Base-by-base conservation (phyloP, 306 rosid species). In the Alnus glutinosa region DNA sequence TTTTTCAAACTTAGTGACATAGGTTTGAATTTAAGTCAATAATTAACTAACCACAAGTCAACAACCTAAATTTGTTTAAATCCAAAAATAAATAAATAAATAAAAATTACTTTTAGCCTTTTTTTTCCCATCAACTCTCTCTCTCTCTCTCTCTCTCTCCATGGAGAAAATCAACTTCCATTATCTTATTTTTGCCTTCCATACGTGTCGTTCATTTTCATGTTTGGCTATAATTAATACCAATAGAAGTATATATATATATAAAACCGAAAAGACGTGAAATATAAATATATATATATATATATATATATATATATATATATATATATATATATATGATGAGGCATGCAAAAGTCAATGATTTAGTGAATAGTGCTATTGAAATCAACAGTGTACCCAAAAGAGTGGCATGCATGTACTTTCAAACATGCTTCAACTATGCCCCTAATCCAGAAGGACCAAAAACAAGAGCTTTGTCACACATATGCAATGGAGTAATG, bases 11-110 rank as follows among this genome's bases (percentile, higher is more conserved):
- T 39, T 16, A 39, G 32, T 16, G 73, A 67, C 71, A 63, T 76
- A 69, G 44, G 42, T 75, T 67, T 46, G 62, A 75, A 37, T 66
- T 36, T 66, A 14, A 15, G 47, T 66, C 71, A 15, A 66, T 66
- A 16, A 66, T 37, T 61, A 23, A 23, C 28, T 23, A 23, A 23
- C 28, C 28, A 23, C 28, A 23, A 23, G 28, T 23, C 28, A 23
- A 23, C 28, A 23, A 23, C 28, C 28, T 23, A n/a, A 46, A 46
- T 1, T 46, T 46, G 49, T 46, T 9, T 46, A 46, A 46, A 46
- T 46, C 49, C 13, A 9, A 9, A 0, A 48, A 37, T 10, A 13
- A 15, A 15, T 7, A 42, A 11, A 28, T 30, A 23, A 23, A 23
- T 0, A 23, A 23, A 23, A 23, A 23, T 23, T 23, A 23, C 28